phyloP scores from a whole-genome alignment of 768 basidiomycete genomes.

The Boletus speciosus region DNA sequence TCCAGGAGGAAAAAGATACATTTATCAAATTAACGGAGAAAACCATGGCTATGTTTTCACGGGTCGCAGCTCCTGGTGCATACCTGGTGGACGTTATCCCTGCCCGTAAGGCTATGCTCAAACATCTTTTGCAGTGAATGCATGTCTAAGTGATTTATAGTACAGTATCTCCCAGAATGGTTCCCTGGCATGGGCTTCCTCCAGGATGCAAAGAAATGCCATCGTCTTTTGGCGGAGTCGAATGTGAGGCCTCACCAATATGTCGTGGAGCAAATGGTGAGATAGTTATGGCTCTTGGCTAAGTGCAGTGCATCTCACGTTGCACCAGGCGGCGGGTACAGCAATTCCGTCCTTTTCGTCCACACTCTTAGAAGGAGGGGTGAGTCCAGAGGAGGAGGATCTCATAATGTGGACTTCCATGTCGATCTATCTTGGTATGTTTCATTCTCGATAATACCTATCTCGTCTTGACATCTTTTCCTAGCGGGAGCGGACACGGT shows the following conservation, averaged over 20 bases:
- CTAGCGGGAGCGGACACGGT: conserved; percentile 46
- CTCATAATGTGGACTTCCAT: conserved; percentile 18
- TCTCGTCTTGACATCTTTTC: neutral
- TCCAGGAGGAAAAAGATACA: conserved; percentile 34
- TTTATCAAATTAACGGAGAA: conserved; percentile 31
- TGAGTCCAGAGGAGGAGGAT: conserved; percentile 17
- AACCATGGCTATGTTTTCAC: conserved; percentile 16
- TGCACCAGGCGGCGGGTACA: conserved; percentile 13
- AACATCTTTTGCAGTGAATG: neutral
- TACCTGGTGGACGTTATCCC: conserved; percentile 25
- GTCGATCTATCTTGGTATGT: conserved; percentile 10
- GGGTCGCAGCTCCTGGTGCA: conserved; percentile 1
- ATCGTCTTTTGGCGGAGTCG: conserved; percentile 32
- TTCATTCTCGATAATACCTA: accelerated
- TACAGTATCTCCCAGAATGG: conserved; percentile 33
- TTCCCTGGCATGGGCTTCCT: conserved; percentile 36
- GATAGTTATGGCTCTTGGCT: neutral
- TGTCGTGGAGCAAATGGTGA: conserved; percentile 48
- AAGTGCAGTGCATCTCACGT: neutral
- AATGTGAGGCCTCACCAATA: conserved; percentile 43
- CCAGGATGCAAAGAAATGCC: conserved; percentile 26
- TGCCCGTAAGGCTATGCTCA: conserved; percentile 5
- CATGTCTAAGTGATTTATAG: conserved; percentile 11
- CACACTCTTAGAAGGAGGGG: conserved; percentile 8
- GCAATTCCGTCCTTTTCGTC: conserved; percentile 21